phyloP scores from a whole-genome alignment of 352 stramenopile genomes.

The Phytophthora kernoviae region DNA sequence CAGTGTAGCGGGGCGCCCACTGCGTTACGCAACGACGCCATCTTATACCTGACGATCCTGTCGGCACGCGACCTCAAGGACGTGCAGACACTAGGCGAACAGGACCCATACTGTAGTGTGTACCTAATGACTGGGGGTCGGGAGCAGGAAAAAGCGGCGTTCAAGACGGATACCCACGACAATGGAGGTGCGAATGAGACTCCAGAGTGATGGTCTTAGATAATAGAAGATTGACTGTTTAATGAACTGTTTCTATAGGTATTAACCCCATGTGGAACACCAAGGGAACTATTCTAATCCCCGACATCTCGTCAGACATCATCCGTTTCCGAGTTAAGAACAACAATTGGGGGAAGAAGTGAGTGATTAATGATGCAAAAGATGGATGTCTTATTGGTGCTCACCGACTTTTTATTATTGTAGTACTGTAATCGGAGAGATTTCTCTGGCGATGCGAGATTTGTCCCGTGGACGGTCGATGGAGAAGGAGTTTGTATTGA shows the following conservation, averaged over 20 bases:
- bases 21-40: conserved; percentile 68
- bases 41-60: conserved; percentile 74
- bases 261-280: conserved; percentile 75
- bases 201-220: not conserved
- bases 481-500: conserved; percentile 81
- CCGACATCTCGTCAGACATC: conserved; percentile 68
- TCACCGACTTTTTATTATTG: conserved; percentile 5
- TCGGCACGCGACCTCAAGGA: conserved; percentile 68
- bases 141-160: conserved; percentile 53
- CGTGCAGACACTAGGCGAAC: conserved; percentile 70
- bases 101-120: conserved; percentile 76
- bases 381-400: not conserved
- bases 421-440: conserved; percentile 75
- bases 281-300: conserved; percentile 72
- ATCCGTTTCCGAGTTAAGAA: conserved; percentile 77
- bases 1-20: conserved; percentile 31
- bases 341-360: conserved; percentile 85
- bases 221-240: not conserved
- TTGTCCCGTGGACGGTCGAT: conserved; percentile 75
- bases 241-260: conserved; percentile 32
- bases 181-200: conserved; percentile 69
- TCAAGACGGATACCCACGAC: conserved; percentile 78
- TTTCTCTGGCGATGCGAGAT: conserved; percentile 69
- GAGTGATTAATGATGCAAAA: conserved; percentile 1
- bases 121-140: conserved; percentile 61